Conservation (phyloP, 495 filamentous ascomycete genomes). For the Emericellopsis terricola region DNA sequence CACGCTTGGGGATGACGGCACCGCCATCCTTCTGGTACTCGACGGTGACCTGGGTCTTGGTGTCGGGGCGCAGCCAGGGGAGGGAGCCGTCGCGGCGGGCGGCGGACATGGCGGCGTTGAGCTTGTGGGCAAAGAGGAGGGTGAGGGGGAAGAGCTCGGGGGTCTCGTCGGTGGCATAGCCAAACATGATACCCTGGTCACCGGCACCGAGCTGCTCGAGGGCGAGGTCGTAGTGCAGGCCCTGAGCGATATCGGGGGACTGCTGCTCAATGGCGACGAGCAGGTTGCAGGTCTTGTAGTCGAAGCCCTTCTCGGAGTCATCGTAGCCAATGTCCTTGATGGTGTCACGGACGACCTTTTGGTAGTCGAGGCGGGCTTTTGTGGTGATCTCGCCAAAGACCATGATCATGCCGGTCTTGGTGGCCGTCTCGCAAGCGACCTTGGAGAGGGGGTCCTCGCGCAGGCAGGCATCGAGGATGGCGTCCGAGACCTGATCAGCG, state of each 20-base stretch:
- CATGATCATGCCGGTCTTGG: slow-evolving; percentile 99
- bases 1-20: slow-evolving; percentile 77
- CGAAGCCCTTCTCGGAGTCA: slow-evolving; percentile 91
- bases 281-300: slow-evolving; percentile 99
- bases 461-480: slow-evolving; percentile 95
- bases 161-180: slow-evolving; percentile 98
- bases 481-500: slow-evolving; percentile 96
- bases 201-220: slow-evolving; percentile 95
- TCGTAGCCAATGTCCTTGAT: slow-evolving; percentile 99
- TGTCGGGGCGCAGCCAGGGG: slow-evolving; percentile 92
- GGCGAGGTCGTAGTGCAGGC: slow-evolving; percentile 89
- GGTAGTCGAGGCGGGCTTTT: slow-evolving; percentile 88
- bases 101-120: slow-evolving; percentile 81
- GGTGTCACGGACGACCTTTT: slow-evolving; percentile 84
- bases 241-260: slow-evolving; percentile 96
- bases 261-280: slow-evolving; percentile 98
- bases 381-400: slow-evolving; percentile 99
- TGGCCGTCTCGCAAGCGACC: slow-evolving; percentile 96
- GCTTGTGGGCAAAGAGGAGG: slow-evolving; percentile 81
- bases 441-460: slow-evolving; percentile 90
- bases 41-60: slow-evolving; percentile 98
- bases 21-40: slow-evolving; percentile 95
- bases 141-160: slow-evolving; percentile 92
- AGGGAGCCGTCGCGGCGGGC: slow-evolving; percentile 73
- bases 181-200: slow-evolving; percentile 99